Conservation (phyloP, 2,329 filamentous ascomycete genomes). For the Claviceps sp. region DNA sequence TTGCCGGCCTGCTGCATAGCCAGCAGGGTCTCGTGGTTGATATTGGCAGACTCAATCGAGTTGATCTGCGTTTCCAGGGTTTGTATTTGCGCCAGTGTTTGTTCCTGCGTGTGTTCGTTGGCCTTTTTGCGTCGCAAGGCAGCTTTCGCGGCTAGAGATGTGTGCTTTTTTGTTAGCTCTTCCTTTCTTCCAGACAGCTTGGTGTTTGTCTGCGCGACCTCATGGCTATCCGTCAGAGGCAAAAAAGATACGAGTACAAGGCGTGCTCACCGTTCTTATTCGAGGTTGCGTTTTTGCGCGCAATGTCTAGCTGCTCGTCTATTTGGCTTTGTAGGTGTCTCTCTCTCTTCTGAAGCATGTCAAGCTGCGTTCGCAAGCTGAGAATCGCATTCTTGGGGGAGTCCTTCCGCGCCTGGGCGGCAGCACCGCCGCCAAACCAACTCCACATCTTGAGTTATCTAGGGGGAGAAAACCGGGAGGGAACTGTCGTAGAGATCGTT, state of each 20-base stretch:
- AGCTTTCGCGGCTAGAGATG: constrained; percentile 62
- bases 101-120: constrained; percentile 81
- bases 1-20: constrained; percentile 85
- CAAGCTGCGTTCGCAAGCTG: constrained; percentile 71
- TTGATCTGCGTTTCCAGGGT: constrained; percentile 94
- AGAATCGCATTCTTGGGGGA: constrained; percentile 95
- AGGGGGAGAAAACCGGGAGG: background rate
- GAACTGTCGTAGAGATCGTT: background rate
- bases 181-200: too few species aligned
- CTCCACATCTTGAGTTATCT: constrained; percentile 46
- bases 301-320: constrained; percentile 78
- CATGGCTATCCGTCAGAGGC: too few species aligned
- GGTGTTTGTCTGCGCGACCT: too few species aligned
- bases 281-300: constrained; percentile 68
- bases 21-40: constrained; percentile 90
- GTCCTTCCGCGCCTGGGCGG: constrained; percentile 78
- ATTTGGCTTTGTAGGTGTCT: constrained; percentile 84
- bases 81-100: constrained; percentile 78
- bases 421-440: constrained; percentile 80
- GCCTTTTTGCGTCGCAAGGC: constrained; percentile 90
- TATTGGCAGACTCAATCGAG: constrained; percentile 93
- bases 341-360: constrained; percentile 96
- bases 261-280: constrained; percentile 73
- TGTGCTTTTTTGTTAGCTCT: constrained; percentile 9
- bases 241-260: too few species aligned